Evolutionary conservation across 2,329 filamentous ascomycete species (phyloP).

Genomic region (Pestalotiopsis sp.): DNA sequence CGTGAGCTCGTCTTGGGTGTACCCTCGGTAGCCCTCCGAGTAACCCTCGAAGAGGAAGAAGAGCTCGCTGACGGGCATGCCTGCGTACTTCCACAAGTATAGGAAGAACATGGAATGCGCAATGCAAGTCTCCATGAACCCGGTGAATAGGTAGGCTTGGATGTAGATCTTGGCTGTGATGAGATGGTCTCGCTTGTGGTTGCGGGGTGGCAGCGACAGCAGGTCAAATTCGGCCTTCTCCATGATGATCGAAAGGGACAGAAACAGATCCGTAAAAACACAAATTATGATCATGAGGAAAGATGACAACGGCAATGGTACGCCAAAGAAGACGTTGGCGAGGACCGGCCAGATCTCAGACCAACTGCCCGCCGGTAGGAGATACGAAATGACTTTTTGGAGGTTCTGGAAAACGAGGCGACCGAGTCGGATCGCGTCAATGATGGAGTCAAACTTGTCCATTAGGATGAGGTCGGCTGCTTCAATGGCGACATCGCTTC

Average conservation of each 20-base stretch:
- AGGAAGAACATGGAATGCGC: conserved; percentile 56
- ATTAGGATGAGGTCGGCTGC: conserved; percentile 68
- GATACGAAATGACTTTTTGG: conserved; percentile 42
- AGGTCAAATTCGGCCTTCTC: conserved; percentile 57
- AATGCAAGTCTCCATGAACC: conserved; percentile 49
- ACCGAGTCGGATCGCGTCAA: conserved; percentile 67
- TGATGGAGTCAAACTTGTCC: conserved; percentile 66
- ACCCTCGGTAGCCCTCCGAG: conserved; percentile 48
- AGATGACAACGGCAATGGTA: conserved; percentile 49
- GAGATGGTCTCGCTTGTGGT: conserved; percentile 49
- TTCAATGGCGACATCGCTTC: conserved; percentile 68
- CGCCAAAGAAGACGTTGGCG: conserved; percentile 55
- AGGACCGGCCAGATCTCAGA: conserved; percentile 60
- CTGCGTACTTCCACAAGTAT: conserved; percentile 48
- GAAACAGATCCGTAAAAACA: conserved; percentile 55
- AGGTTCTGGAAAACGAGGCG: conserved; percentile 54
- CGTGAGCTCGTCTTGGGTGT: conserved; percentile 42
- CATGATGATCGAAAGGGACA: conserved; percentile 52
- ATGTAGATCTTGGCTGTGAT: conserved; percentile 38
- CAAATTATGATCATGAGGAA: conserved; percentile 62
- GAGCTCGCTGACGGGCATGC: conserved; percentile 46
- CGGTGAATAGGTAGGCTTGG: conserved; percentile 53
- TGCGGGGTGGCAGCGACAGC: conserved; percentile 48
- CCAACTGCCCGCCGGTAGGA: conserved; percentile 53
- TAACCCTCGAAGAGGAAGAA: conserved; percentile 52